These are phyloP conservation scores for Ogataea hybrid DNA, from an alignment of 1,139 yeast species.

Conservation along the genomic window DNA sequence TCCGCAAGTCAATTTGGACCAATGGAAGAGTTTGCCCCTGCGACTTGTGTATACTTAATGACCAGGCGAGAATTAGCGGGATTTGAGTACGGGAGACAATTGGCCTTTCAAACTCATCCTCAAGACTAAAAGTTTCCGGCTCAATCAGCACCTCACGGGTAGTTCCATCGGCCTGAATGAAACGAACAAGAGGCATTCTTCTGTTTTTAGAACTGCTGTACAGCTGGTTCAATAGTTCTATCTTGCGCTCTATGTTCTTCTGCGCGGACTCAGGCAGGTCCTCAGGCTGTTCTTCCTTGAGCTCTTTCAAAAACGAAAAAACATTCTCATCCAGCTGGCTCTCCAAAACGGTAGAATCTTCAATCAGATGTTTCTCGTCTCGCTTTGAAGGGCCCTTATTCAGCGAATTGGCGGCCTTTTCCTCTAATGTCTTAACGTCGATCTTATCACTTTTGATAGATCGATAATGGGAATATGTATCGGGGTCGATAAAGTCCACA, in stretches of 20 bases:
- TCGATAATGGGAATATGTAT: conserved; percentile 44
- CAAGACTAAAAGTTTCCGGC: conserved; percentile 73
- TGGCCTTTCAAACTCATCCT: conserved; percentile 53
- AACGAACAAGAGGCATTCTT: conserved; percentile 73
- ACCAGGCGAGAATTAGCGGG: conserved; percentile 93
- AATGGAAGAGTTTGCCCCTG: conserved; percentile 92
- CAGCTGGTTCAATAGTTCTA: conserved; percentile 36
- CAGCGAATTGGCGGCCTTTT: conserved; percentile 10
- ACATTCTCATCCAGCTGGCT: conserved; percentile 38
- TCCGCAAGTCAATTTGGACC: conserved; percentile 75
- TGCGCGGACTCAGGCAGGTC: conserved; percentile 22
- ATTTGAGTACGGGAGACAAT: conserved; percentile 62
- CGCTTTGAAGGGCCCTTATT: neutral
- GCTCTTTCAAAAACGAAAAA: conserved; percentile 50
- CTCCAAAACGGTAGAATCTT: conserved; percentile 15
- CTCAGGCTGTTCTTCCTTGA: conserved; percentile 20
- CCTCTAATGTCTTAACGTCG: conserved; percentile 19
- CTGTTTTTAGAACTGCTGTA: conserved; percentile 36
- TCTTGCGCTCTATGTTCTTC: conserved; percentile 37
- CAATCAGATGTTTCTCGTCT: conserved; percentile 13
- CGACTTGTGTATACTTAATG: conserved; percentile 90
- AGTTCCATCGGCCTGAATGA: conserved; percentile 65
- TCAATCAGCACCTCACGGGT: conserved; percentile 70
- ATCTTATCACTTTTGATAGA: conserved; percentile 14
- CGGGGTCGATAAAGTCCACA: conserved; percentile 66